Evolutionary conservation across 345 rosid species (phyloP).

Genomic region (Carallia brachiata): DNA sequence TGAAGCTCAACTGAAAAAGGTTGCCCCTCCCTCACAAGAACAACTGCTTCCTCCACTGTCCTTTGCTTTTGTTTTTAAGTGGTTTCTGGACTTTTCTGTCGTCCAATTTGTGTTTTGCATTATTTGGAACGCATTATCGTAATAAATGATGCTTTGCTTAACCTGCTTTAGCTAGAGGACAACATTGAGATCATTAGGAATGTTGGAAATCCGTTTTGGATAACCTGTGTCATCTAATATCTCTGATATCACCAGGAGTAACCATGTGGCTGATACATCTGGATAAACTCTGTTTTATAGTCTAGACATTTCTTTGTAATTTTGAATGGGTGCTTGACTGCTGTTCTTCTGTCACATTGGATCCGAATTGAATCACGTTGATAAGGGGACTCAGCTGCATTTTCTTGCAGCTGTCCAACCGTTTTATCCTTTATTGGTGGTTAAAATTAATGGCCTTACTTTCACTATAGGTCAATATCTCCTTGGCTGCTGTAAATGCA

Average conservation of each 20-base stretch:
- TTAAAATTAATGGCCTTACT: slow-evolving; percentile 10
- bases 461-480: slow-evolving; percentile 63
- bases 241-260: neutral
- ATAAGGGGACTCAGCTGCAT: too few species aligned
- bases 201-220: neutral
- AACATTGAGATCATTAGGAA: neutral
- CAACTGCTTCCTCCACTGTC: neutral
- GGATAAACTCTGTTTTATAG: too few species aligned
- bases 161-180: neutral
- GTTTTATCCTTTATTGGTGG: slow-evolving; percentile 1
- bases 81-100: neutral
- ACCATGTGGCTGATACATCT: too few species aligned
- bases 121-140: neutral
- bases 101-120: neutral
- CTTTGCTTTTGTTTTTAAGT: neutral
- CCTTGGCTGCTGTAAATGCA: slow-evolving; percentile 88
- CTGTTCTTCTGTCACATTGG: too few species aligned
- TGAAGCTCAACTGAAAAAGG: slow-evolving; percentile 92
- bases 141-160: neutral
- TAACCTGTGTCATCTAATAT: neutral
- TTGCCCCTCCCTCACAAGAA: slow-evolving; percentile 11
- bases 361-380: too few species aligned
- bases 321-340: too few species aligned
- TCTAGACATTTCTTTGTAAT: too few species aligned
- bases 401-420: neutral